These are phyloP conservation scores for Verticillium longisporum DNA, from an alignment of 2,329 filamentous ascomycete species.

Conservation along the genomic window DNA sequence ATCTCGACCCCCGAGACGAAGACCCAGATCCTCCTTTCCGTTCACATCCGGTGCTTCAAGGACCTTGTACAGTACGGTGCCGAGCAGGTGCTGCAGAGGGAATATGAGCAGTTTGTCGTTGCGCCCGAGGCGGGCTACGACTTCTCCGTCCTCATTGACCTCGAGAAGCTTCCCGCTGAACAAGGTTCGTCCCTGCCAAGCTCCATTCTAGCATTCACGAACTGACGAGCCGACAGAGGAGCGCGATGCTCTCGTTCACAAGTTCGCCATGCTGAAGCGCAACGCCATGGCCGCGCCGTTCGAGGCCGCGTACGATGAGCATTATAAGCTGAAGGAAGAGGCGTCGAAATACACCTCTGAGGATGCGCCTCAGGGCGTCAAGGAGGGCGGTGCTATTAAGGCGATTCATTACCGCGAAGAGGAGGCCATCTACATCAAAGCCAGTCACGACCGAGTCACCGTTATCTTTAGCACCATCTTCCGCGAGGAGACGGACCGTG, in stretches of 20 bases:
- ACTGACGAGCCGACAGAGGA: constrained; percentile 50
- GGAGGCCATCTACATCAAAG: constrained; percentile 98
- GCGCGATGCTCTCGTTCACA: constrained; percentile 76
- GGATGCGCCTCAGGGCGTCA: constrained; percentile 83
- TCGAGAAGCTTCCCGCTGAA: constrained; percentile 77
- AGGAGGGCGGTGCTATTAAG: constrained; percentile 87
- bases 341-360: constrained; percentile 91
- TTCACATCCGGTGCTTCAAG: constrained; percentile 89
- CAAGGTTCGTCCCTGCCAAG: constrained; percentile 48
- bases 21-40: constrained; percentile 88
- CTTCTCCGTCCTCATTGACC: constrained; percentile 86
- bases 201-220: not conserved
- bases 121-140: constrained; percentile 86
- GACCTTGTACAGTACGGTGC: constrained; percentile 93
- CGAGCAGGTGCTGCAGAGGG: constrained; percentile 81
- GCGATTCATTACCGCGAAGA: constrained; percentile 98
- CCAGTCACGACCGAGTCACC: constrained; percentile 92
- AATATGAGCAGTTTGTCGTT: constrained; percentile 91
- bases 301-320: constrained; percentile 92
- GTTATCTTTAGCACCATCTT: constrained; percentile 99
- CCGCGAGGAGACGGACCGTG: constrained; percentile 92
- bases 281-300: constrained; percentile 99
- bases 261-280: constrained; percentile 88
- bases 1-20: constrained; percentile 94
- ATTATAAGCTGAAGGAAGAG: constrained; percentile 78